A percentile compares a stretch with the other conserved stretches of the same genome.
Evolutionary conservation across 2,329 filamentous ascomycete species (phyloP).

Genomic region (Colletotrichum sp.): DNA sequence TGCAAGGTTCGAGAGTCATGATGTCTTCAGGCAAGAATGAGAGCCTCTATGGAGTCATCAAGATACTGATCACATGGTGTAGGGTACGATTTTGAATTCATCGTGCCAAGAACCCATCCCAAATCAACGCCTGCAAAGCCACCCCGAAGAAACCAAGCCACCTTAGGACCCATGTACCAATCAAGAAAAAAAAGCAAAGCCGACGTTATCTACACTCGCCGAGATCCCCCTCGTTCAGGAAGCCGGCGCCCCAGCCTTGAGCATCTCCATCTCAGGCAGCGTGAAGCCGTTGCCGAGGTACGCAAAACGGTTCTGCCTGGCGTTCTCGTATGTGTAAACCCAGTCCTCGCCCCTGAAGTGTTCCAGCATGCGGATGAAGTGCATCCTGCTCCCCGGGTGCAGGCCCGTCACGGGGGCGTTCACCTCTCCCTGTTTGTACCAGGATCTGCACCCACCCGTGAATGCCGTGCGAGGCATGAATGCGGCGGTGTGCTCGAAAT

Average conservation of each 20-base stretch:
- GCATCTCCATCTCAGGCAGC: conserved; percentile 38
- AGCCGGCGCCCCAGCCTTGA: conserved; percentile 12
- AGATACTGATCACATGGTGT: background rate
- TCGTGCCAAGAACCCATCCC: background rate
- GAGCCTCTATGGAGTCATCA: fast-evolving
- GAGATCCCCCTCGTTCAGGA: background rate
- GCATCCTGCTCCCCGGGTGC: conserved; percentile 55
- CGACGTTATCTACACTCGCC: background rate
- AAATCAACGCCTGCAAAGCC: conserved; percentile 16
- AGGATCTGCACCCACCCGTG: conserved; percentile 51
- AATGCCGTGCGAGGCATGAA: conserved; percentile 62
- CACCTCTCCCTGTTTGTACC: conserved; percentile 53
- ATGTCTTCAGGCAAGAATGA: background rate
- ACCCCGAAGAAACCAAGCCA: background rate
- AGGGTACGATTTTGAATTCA: background rate
- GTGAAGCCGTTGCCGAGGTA: conserved; percentile 62
- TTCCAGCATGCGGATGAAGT: conserved; percentile 60
- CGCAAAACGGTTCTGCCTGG: conserved; percentile 48
- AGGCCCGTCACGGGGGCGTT: conserved; percentile 53
- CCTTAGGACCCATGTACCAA: background rate
- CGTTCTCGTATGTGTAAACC: conserved; percentile 51
- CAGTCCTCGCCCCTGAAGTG: conserved; percentile 57
- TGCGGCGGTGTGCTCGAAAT: conserved; percentile 49
- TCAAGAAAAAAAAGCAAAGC: background rate
- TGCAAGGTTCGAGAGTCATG: background rate